Base-by-base conservation (phyloP, 345 rosid species). In the Luvunga scandens region DNA sequence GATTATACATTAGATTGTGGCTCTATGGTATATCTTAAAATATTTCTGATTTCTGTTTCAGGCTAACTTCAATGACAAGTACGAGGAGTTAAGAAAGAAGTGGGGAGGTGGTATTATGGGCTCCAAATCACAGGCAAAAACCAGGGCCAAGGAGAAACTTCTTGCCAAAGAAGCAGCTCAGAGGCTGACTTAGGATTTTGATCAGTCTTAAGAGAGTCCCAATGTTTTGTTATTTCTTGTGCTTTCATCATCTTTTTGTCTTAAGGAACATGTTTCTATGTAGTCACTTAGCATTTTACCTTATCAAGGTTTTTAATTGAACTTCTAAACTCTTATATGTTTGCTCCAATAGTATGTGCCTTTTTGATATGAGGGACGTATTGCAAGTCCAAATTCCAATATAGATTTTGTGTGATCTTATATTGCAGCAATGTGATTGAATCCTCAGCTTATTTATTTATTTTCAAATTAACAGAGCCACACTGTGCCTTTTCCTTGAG, bases 91-190 rank as follows among this genome's bases (percentile, higher is more conserved):
- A 81, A 87, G 94, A 48, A 92, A 92, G 91, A 92, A 87, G 79
- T 90, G 97, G 97, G 97, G 97, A 33, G 97, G 97, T 67, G 96
- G 96, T 13, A 87, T 92, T 22, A 92, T 92, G 96, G 94, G 96
- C 14, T 90, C 96, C 50, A 92, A 92, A 82, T 92, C 96, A 2
- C 94, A 89, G 86, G 94, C 92, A 3, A 89, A 81, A 84, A 88
- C 89, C 59, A 90, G 90, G 76, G 96, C 96, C 16, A 91, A 89
- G 85, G 93, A 91, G 72, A 91, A 80, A 50, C 69, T 91, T 71
- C 79, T 91, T 60, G 94, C 92, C 0, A 91, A 91, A 83, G 96
- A 91, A 77, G 92, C 91, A 59, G 92, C 95, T 7, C 92, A 91
- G 60, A 90, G 96, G 77, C 84, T 90, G 92, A 78, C 62, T 66